Conservation (phyloP, 2,329 filamentous ascomycete species). For the Hypoxylon sp. region DNA sequence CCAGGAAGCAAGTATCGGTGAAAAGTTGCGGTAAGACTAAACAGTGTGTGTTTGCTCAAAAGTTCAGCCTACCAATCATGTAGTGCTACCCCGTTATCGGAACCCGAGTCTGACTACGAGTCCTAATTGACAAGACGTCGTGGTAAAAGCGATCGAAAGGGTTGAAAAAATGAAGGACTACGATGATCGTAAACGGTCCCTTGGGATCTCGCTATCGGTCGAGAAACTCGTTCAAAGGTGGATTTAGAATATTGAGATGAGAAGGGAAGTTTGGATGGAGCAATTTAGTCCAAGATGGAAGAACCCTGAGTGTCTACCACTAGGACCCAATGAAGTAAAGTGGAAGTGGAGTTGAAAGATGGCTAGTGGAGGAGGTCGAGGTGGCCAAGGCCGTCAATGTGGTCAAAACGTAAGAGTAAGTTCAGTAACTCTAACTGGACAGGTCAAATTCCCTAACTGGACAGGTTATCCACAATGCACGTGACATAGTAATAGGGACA, state of each 20-base stretch:
- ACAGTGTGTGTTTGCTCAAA: conserved; percentile 28
- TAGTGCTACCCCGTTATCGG: conserved; percentile 30
- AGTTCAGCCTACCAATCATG: conserved; percentile 17
- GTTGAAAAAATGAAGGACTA: conserved; percentile 13
- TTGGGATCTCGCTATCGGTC: conserved; percentile 2
- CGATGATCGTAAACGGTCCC: conserved; percentile 1
- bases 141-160: conserved; percentile 19
- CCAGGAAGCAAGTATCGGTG: conserved; percentile 36
- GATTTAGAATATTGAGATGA: conserved; percentile 24
- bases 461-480: no score
- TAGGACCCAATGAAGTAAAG: conserved; percentile 22
- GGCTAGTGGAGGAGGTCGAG: conserved; percentile 15
- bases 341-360: conserved; percentile 12
- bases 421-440: no score
- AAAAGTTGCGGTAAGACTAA: conserved; percentile 44
- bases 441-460: no score
- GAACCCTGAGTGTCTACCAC: conserved; percentile 36
- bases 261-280: conserved; percentile 32
- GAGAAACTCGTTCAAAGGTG: conserved; percentile 11
- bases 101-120: conserved; percentile 19
- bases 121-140: conserved; percentile 19
- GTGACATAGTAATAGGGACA: no score
- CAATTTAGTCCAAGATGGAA: conserved; percentile 41
- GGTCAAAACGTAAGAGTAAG: conserved; percentile 25
- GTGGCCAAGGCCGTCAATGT: conserved; percentile 4